Conservation (phyloP, 768 basidiomycete species). For the Leucogyrophana mollusca region DNA sequence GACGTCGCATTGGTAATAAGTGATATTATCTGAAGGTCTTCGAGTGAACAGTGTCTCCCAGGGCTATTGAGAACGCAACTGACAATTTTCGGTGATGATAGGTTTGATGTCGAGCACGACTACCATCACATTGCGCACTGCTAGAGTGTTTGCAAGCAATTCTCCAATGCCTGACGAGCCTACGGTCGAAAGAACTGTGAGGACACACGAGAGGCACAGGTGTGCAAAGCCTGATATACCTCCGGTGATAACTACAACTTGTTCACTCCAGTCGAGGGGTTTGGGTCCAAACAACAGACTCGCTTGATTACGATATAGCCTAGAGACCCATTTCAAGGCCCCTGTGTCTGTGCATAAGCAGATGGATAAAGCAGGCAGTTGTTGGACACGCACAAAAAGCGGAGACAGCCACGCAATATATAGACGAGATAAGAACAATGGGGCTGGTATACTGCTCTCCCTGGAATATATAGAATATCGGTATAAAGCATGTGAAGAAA, state of each 20-base stretch:
- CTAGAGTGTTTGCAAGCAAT: constrained; percentile 83
- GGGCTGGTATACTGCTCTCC: constrained; percentile 52
- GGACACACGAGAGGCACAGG: not conserved
- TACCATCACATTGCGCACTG: constrained; percentile 76
- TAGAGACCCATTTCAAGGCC: constrained; percentile 68
- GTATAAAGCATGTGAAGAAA: constrained; percentile 80
- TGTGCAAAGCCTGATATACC: constrained; percentile 46
- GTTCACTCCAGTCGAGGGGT: constrained; percentile 80
- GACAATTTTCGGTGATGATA: constrained; percentile 75
- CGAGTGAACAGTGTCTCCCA: constrained; percentile 1
- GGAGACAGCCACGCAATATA: constrained; percentile 61
- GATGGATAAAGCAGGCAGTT: not conserved
- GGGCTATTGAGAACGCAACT: constrained; percentile 17
- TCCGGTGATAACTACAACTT: constrained; percentile 89
- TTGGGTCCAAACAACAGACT: constrained; percentile 58
- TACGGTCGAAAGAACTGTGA: constrained; percentile 26
- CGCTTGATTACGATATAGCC: constrained; percentile 73
- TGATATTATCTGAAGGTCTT: constrained; percentile 61
- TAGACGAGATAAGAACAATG: constrained; percentile 46
- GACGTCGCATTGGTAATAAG: constrained; percentile 89
- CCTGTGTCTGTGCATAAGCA: constrained; percentile 39
- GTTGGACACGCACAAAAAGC: constrained; percentile 58
- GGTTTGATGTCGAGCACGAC: constrained; percentile 85
- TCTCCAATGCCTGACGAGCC: constrained; percentile 90
- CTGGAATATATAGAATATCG: constrained; percentile 76